Evolutionary conservation across 768 basidiomycete species (phyloP), one percentile per base, ranked within the genome.

Genomic region (Tricholoma saponaceum): DNA sequence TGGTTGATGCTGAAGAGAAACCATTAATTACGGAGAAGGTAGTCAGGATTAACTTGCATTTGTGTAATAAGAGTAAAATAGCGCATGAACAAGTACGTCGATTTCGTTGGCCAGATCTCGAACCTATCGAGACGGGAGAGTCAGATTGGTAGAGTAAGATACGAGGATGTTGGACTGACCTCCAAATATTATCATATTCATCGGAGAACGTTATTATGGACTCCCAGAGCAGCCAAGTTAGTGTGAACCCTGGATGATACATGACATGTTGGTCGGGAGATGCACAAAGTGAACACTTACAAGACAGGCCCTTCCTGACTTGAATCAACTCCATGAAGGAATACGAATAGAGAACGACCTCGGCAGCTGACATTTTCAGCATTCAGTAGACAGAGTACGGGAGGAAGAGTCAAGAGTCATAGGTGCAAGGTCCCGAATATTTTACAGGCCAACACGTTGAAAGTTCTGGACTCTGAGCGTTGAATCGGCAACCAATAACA

Each of bases 21-120:
- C 22, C 33, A n/a, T n/a, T 23, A 49, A 30, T 54, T n/a, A 20
- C 3, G 4, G 16, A 20, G 22, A 20, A 51, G n/a, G 18, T 4
- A 47, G 25, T 26, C 1, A 16, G 18, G n/a, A 56, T 44, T 25
- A 44, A 32, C 49, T 16, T 41, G 59, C 65, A 57, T 60, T 51
- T 64, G 65, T 9, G 58, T 60, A 26, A 59, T 18, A 16, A 66
- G 43, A 12, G 53, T 61, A 51, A 59, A 8, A 58, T 66, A 66
- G 30, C 65, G 55, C 23, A 55, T 54, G n/a, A 62, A 57, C 13
- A 56, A 41, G 44, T 64, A 66, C 1, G 58, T 25, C 2, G 46
- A 10, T 33, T 60, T 58, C 9, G 58, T 44, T 1, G 3, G 20
- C 8, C 47, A 44, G 18, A 35, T 49, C 13, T 26, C 37, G 12